Base-by-base conservation (phyloP, 2,329 filamentous ascomycete species). In the Blastomyces silverae region DNA sequence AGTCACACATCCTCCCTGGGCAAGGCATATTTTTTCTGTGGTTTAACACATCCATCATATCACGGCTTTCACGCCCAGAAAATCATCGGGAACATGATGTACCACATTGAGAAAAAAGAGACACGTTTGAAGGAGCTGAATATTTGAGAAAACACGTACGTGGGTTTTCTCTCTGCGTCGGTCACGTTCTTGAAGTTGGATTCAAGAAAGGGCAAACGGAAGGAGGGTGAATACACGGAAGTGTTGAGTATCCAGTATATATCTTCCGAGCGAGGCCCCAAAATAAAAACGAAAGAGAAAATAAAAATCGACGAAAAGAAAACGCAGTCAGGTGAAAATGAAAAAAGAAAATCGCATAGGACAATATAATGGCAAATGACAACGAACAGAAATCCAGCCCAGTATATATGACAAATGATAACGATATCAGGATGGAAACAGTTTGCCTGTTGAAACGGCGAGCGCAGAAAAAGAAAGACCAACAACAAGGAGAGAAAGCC, bases 391-490 rank as follows among this genome's bases (percentile, higher is more conserved):
- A 37, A 48, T 8, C 42, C 42, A 61, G n/a, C 59, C 37, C 7
- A 28, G 25, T 46, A 48, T 46, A 48, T 46, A 34, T 46, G 50
- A 53, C 22, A 53, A 44, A 3, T 28, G 46, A 31, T 22, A 60
- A 46, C 7, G 7, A 25, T 37, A 56, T 56, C 11, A 58, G 34
- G 7, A 37, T 42, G 31, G 25, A 20, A 56, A 37, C 28, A 42
- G 42, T 13, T n/a, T 31, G 48, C 61, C 61, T 63, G 61, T 56
- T 61, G 59, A 61, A 61, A 22, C 50, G 59, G 59, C 59, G 11
- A 42, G 8, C 8, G 20, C 2, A 42, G 42, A 58, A 44, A 42
- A 15, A 44, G 11, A 37, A 11, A 37, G 28, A 31, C 6, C 22
- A 31, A 4, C 7, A 37, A 37, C 34, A 37, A 37, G 8, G 10